Conservation (phyloP, 2,329 filamentous ascomycete genomes). For the Alternaria ethzedia region DNA sequence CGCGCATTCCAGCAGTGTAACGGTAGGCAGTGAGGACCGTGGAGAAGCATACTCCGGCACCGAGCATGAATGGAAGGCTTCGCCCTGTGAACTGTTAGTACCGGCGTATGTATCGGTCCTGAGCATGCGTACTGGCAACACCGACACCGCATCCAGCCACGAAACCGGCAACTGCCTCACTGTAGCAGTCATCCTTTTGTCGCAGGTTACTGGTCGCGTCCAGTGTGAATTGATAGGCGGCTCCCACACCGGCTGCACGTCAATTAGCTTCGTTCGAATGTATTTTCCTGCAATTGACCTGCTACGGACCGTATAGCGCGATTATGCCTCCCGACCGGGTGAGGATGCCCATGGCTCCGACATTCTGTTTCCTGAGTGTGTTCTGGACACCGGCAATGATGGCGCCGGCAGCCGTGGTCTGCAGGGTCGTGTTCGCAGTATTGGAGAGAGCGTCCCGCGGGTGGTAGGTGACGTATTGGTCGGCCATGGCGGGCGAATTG, state of each 20-base stretch:
- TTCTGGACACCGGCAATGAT: constrained; percentile 83
- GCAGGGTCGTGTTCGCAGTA: constrained; percentile 67
- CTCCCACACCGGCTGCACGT: constrained; percentile 71
- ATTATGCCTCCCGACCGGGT: constrained; percentile 79
- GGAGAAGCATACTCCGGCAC: constrained; percentile 67
- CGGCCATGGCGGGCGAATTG: constrained; percentile 46
- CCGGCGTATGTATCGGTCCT: background rate
- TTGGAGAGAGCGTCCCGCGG: constrained; percentile 76
- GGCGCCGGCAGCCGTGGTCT: constrained; percentile 72
- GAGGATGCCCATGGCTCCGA: constrained; percentile 81
- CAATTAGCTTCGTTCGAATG: constrained; percentile 33
- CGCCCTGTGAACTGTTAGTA: constrained; percentile 55
- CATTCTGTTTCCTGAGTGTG: constrained; percentile 80
- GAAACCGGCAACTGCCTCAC: constrained; percentile 77
- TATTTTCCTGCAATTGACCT: background rate
- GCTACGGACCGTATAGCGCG: constrained; percentile 66
- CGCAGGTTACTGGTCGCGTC: constrained; percentile 82
- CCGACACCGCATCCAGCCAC: constrained; percentile 75
- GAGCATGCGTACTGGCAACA: constrained; percentile 66
- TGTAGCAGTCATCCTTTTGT: constrained; percentile 80
- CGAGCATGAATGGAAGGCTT: constrained; percentile 73
- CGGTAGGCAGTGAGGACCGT: constrained; percentile 68
- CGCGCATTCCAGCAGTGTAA: constrained; percentile 69
- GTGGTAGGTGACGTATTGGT: constrained; percentile 60
- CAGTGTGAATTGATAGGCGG: constrained; percentile 78